Conservation (phyloP, 805 yeast genomes). For the Candida rishiriensis region DNA sequence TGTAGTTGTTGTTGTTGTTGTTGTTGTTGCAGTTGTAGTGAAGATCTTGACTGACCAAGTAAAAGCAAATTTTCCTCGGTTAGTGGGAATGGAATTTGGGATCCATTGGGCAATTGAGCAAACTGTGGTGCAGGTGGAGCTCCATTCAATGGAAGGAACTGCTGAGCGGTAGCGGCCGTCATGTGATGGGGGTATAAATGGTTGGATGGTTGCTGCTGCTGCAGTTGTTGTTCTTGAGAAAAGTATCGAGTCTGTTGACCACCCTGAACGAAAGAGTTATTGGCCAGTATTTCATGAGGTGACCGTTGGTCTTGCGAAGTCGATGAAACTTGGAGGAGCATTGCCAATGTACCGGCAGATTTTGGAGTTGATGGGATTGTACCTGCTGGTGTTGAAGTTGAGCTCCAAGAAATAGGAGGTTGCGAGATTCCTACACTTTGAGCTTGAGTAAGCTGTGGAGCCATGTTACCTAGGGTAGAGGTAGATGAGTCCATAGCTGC, state of each 20-base stretch:
- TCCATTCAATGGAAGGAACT: too few relatives aligned
- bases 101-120: neutral
- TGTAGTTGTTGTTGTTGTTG: too few relatives aligned
- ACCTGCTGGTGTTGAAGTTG: neutral
- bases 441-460: constrained; percentile 1
- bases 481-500: constrained; percentile 2
- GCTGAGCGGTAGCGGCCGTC: too few relatives aligned
- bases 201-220: constrained; percentile 1
- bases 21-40: too few relatives aligned
- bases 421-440: neutral
- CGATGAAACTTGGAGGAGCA: neutral
- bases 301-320: neutral
- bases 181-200: too few relatives aligned
- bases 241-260: neutral
- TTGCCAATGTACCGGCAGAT: neutral
- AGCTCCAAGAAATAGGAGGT: neutral
- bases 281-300: constrained; percentile 1
- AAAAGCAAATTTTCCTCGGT: constrained; percentile 36
- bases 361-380: neutral
- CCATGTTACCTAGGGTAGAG: constrained; percentile 1
- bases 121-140: neutral
- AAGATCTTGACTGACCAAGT: constrained; percentile 16
- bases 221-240: constrained; percentile 1
- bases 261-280: neutral
- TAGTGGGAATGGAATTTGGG: constrained; percentile 19